phyloP scores from a whole-genome alignment of 140 eudicot genomes.

The Senecio squalidus region DNA sequence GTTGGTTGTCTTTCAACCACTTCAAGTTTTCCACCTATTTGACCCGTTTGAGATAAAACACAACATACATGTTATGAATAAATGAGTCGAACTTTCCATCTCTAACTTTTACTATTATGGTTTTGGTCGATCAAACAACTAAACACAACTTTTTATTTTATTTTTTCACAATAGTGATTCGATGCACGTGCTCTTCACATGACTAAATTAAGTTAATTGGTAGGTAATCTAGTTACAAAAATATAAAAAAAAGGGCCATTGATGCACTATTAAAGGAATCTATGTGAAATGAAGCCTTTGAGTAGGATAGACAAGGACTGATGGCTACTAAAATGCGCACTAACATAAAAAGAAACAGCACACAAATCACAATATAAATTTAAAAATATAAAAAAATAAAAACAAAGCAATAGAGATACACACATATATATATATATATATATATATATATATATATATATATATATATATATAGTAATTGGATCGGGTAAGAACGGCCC shows the following conservation, averaged over 20 bases:
- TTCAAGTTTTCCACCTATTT: no score
- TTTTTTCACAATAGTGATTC: no score
- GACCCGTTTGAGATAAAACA: background rate
- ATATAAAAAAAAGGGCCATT: constrained; percentile 12
- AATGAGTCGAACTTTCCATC: background rate
- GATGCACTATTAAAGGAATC: background rate
- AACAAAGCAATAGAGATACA: no score
- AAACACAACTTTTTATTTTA: no score
- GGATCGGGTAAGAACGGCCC: no score
- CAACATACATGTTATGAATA: background rate
- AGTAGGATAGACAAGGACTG: constrained; percentile 34
- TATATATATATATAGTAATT: no score
- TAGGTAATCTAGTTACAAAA: constrained; percentile 13
- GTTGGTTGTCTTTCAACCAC: background rate
- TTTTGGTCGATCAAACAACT: background rate
- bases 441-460: no score
- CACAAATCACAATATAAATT: constrained; percentile 23
- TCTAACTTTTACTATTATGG: background rate
- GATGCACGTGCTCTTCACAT: constrained; percentile 11
- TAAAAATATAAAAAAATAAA: no score
- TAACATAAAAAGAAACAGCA: constrained; percentile 31
- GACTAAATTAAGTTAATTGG: constrained; percentile 7
- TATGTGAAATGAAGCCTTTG: constrained; percentile 14
- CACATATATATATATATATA: no score
- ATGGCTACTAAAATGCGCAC: constrained; percentile 46